Base-by-base conservation (phyloP, 1,284 basidiomycete species). In the Melampsora americana region DNA sequence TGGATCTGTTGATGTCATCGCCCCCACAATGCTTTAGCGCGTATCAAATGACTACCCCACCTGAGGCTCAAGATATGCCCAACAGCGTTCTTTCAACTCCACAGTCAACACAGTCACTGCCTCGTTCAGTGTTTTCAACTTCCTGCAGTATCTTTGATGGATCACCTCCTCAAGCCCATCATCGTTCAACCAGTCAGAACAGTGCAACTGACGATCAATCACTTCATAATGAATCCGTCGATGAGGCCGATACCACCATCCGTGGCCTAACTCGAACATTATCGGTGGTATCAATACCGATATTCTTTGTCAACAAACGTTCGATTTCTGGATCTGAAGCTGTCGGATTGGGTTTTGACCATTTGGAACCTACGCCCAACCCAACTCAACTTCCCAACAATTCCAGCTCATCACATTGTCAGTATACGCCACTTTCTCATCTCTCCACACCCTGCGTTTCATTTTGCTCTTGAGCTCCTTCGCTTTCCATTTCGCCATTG, bases 251-350 rank as follows among this genome's bases (percentile, higher is more conserved):
- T n/a, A 56, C 66, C 23, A 39, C 50, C 11, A 35, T 66, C 18
- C 28, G 64, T 14, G 50, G 42, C 32, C 53, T 66, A n/a, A 53
- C 46, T 5, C 71, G 71, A 18, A 32, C 65, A 18, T 62, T 66
- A 50, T 74, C 71, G n/a, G 64, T 50, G 26, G 64, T 39, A 23
- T 74, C 71, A 4, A 74, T 74, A 11, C 71, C 71, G 11, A 74
- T 74, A 35, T 74, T 74, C 50, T 74, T 74, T 60, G 64, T 56
- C 18, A 60, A 60, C 30, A 66, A 46, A 18, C 64, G 50, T 30
- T n/a, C 23, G 23, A 26, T 35, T 18, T 42, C 14, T 32, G 18
- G 32, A 50, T 16, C 26, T 12, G 61, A 65, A 44, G 61, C 61
- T 28, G 30, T 35, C 2, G 59, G 64, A 72, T 48, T 53, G 35